Base-by-base conservation (phyloP, 306 rosid genomes). In the Cicer judaicum region DNA sequence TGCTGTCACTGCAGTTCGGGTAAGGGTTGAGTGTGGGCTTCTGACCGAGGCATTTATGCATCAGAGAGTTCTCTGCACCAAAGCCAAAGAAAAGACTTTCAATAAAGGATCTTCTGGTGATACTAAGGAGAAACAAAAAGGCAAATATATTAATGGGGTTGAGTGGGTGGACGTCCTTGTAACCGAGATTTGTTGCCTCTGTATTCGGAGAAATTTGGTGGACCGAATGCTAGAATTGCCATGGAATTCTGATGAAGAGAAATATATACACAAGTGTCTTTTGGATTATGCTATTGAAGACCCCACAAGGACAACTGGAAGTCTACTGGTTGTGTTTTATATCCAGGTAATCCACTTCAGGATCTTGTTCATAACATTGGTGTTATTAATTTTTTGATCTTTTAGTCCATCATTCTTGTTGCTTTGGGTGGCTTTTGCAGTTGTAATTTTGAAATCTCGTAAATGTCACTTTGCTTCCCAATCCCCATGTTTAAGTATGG, bases 1-100 rank as follows among this genome's bases (percentile, higher is more conserved):
- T 85, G 99, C 98, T 70, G 96, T 89, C 61, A 92, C 91, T 84
- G 89, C 97, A 81, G 96, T 95, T 74, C 89, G 99, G 78, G 99
- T 95, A 77, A 87, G 98, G 84, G 84, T 95, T 79, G 97, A 95
- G 87, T 90, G 96, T 88, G 99, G 96, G 61, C 98, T 90, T 79
- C 83, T 95, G 75, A 95, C 98, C 41, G 98, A 95, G 83, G 96
- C 98, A 64, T 95, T 89, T 83, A 84, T 89, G 81, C 92, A 95
- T 79, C 98, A 92, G 90, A 95, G 97, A 80, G 73, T 80, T 88
- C 79, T 95, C 67, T 89, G 89, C 84, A 80, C 78, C 70, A 83
- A 85, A 81, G 84, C 88, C 54, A 92, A 82, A 86, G 96, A 87
- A 53, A 89, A 85, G 40, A 88, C 78, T 66, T 77, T 83, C 47